Base-by-base conservation (phyloP, 2,329 filamentous ascomycete species). In the Alternaria solani region DNA sequence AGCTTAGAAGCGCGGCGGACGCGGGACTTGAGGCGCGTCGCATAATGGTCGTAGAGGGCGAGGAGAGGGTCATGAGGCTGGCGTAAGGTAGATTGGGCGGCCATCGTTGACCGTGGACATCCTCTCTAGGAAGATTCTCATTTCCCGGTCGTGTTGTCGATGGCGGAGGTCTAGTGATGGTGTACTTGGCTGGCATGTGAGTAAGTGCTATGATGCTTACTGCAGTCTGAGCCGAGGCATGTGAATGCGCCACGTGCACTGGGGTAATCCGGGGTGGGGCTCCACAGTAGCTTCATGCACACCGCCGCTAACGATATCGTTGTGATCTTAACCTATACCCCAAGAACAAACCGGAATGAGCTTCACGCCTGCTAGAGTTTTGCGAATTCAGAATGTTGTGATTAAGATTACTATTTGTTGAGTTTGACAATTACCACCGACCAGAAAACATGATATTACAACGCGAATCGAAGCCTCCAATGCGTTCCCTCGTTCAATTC, bases 1-100 rank as follows among this genome's bases (percentile, higher is more conserved):
- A 88, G 87, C 66, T 86, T 88, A 4, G 93, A 91, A 4, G 91
- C 91, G 59, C 83, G 84, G 61, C 84, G 85, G 57, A 94, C 75
- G 42, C 81, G 81, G 39, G 79, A 74, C 36, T 82, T 82, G 53
- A 87, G 71, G 14, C 83, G 76, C 34, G 80, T 75, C 57, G 81
- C 78, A 73, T 87, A 86, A 64, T 80, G 80, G 43, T 79, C 75
- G 65, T 85, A 84, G 48, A 82, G 77, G 16, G 76, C 74, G 41
- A 76, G 65, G n/a, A 85, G 72, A 26, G 82, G 81, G 65, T 83
- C 81, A 71, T 81, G 75, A 57, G 73, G 71, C 61, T 78, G 68
- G 68, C 81, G 81, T 44, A 97, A 85, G 5, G 91, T 97, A 57
- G 94, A 97, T 82, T 96, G 94, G 65, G 85, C 90, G 64, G 93